Base-by-base conservation (phyloP, 2,329 filamentous ascomycete genomes). In the Trichoderma guizhouense region DNA sequence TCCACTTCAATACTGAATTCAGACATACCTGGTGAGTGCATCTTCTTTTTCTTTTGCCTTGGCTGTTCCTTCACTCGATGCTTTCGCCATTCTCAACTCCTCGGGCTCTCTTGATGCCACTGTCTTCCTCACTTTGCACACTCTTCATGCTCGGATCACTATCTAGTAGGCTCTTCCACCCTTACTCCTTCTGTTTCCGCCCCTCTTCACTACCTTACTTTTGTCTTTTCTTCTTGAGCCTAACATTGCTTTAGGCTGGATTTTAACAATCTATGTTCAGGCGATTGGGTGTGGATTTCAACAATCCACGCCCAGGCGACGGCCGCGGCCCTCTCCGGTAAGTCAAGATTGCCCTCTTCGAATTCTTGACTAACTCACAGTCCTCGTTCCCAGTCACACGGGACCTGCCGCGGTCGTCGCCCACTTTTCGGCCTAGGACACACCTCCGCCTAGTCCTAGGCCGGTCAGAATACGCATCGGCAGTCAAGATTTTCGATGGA, bases 401-500 rank as follows among this genome's bases (percentile, higher is more conserved):
- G 34, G 12, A 15, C 34, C 14, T 36, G 34, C 34, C 36, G 36
- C 36, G 36, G 36, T 8, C 36, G 36, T 39, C 36, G 36, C 36
- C 36, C 36, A 36, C 34, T 36, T 15, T 7, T 5, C 34, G 34
- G 34, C 34, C 34, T 36, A 36, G 34, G 34, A 36, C 34, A 39
- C 39, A 1, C 21, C 58, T 32, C 30, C 43, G 5, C 57, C 58
- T 14, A 26, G 34, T 11, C 32, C 43, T 7, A 69, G 26, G 36
- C 30, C 60, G 7, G 28, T 81, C 26, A 76, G 73, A 39, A 76
- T 81, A 36, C 74, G 71, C 26, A 78, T 81, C 61, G 79, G 79
- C 1, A 75, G 73, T n/a, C 75, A 78, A 39, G 72, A 76, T 30
- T 74, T 79, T 68, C 76, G 75, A 28, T 81, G 79, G 80, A 80